phyloP scores from a whole-genome alignment of 225 moss, liverwort and hornwort genomes.

The Bryoerythrophyllum caledonicum region DNA sequence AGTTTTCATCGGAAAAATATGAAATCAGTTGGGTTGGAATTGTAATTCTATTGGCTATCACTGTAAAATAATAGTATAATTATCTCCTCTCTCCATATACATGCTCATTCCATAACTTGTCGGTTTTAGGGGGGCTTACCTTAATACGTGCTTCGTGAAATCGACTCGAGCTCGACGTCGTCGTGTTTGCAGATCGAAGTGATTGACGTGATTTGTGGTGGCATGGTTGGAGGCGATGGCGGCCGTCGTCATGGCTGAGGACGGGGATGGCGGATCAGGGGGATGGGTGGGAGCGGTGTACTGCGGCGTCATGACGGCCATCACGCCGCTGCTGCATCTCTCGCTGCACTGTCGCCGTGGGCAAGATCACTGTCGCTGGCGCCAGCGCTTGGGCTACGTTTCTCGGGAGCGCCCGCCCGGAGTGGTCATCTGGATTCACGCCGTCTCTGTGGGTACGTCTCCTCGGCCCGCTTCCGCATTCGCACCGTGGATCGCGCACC shows the following conservation, averaged over 20 bases:
- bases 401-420: constrained; percentile 66
- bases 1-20: no score
- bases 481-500: not conserved
- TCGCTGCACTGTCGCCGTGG: constrained; percentile 31
- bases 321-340: constrained; percentile 46
- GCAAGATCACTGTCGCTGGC: constrained; percentile 36
- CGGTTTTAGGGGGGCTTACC: no score
- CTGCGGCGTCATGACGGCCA: constrained; percentile 29
- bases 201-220: not conserved
- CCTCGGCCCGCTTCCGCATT: constrained; percentile 9
- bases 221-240: constrained; percentile 11
- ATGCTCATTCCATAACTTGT: no score
- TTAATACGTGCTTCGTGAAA: no score
- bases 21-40: no score
- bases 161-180: no score
- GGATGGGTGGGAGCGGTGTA: constrained; percentile 38
- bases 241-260: not conserved
- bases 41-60: no score
- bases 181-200: no score
- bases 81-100: no score
- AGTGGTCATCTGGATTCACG: constrained; percentile 86
- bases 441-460: constrained; percentile 74
- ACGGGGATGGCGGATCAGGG: constrained; percentile 16
- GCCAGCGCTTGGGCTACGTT: constrained; percentile 59
- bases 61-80: no score